Evolutionary conservation across 331 rosid species (phyloP), one percentile per base, ranked within the genome.

Genomic region (Pyracantha coccinea): DNA sequence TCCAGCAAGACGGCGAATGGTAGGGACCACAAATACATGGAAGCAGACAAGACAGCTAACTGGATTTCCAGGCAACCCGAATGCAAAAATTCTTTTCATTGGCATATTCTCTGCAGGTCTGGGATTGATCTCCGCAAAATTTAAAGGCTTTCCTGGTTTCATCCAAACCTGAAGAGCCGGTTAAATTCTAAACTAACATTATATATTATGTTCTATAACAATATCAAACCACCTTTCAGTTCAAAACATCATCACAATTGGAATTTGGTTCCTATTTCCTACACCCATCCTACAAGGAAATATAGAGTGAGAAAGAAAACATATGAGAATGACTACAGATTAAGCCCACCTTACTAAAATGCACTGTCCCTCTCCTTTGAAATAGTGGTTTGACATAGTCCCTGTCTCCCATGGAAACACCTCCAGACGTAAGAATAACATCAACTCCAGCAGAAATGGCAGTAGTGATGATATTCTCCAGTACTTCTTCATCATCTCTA

Each of bases 331-430:
- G 64, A 58, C 68, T 47, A 16, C 71, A 10, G 44, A 19, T 82
- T 73, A 33, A 2, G 25, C 68, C 59, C 27, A 89, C 98, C 97
- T 85, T 89, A 59, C 72, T 83, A 59, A 91, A 94, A 85, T 91
- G 85, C 59, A 90, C 77, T 54, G 84, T 85, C 71, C 98, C 98
- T 79, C 85, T 86, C 83, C 81, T 89, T 66, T 78, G 85, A 60
- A 94, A 24, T 35, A 85, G 88, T 66, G 96, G 93, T 86, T 85
- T 91, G 74, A 91, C 87, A 81, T 84, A 94, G 85, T 93, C 98
- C 89, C 70, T 93, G 89, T 93, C 96, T 83, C 96, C 98, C 98
- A 91, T 89, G 32, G 98, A 91, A 85, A 93, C 97, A 73, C 98
- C 98, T 66, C 98, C 98, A 74, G 98, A 91, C 83, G 97, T 88